Conservation (phyloP, 2,329 filamentous ascomycete species). For the Xylaria polymorpha region DNA sequence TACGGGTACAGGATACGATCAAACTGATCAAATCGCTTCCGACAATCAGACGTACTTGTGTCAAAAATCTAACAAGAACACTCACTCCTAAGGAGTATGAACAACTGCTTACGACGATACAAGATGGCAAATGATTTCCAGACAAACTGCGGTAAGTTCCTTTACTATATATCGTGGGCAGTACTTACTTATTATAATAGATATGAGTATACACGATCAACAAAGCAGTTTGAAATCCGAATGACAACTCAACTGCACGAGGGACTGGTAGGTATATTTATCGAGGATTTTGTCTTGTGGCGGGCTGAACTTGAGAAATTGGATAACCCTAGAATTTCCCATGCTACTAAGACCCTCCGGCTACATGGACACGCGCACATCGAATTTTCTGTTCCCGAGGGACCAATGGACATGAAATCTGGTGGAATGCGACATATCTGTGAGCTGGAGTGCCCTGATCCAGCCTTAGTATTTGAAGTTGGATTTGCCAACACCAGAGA, state of each 20-base stretch:
- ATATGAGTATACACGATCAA: conserved; percentile 23
- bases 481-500: background rate
- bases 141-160: conserved; percentile 15
- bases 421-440: conserved; percentile 10
- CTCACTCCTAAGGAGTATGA: conserved; percentile 19
- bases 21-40: conserved; percentile 22
- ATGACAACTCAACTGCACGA: background rate
- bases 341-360: background rate
- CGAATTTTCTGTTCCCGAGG: background rate
- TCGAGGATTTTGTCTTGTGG: background rate
- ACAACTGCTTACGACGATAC: conserved; percentile 9
- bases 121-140: background rate
- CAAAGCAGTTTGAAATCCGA: conserved; percentile 25
- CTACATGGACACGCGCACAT: background rate
- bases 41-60: conserved; percentile 10
- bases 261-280: background rate
- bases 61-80: conserved; percentile 13
- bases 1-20: conserved; percentile 19
- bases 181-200: conserved; percentile 9
- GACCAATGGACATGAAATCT: background rate
- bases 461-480: conserved; percentile 18
- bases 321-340: background rate
- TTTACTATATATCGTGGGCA: background rate
- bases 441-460: background rate
- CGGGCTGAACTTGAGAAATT: background rate